These are phyloP conservation scores for Dalbergia cochinchinensis DNA, from an alignment of 306 rosid species.

Conservation along the genomic window DNA sequence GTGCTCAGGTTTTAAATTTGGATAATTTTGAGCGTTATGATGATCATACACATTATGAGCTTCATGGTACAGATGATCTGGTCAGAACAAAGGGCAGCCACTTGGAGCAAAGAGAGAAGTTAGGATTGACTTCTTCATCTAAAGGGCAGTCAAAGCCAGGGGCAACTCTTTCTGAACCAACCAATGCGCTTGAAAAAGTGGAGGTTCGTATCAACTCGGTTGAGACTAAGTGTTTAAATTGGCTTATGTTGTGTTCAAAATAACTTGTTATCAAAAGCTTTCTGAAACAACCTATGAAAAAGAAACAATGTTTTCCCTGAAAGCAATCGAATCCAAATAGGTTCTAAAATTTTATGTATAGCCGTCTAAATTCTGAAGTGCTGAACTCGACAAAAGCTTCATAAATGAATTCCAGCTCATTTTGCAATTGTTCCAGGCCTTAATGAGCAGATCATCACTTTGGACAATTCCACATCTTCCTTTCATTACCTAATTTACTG, in stretches of 20 bases:
- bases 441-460: constrained; percentile 10
- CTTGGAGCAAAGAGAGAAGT: constrained; percentile 82
- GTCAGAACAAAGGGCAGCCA: constrained; percentile 60
- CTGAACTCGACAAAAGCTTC: constrained; percentile 26
- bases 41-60: constrained; percentile 19
- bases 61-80: constrained; percentile 62
- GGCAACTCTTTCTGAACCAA: constrained; percentile 61
- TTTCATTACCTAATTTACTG: not conserved
- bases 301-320: not conserved
- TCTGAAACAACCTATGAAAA: not conserved
- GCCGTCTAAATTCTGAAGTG: not conserved
- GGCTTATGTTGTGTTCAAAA: not conserved
- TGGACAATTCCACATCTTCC: not conserved
- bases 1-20: not conserved
- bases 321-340: not conserved
- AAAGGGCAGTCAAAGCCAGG: constrained; percentile 60
- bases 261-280: not conserved
- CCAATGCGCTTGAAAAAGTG: constrained; percentile 73
- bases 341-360: not conserved
- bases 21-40: constrained; percentile 9
- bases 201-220: constrained; percentile 67
- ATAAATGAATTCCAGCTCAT: constrained; percentile 17
- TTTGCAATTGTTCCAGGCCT: constrained; percentile 6
- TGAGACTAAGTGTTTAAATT: constrained; percentile 13
- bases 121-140: constrained; percentile 72